Base-by-base conservation (phyloP, 495 filamentous ascomycete genomes). In the Penicillium steckii region DNA sequence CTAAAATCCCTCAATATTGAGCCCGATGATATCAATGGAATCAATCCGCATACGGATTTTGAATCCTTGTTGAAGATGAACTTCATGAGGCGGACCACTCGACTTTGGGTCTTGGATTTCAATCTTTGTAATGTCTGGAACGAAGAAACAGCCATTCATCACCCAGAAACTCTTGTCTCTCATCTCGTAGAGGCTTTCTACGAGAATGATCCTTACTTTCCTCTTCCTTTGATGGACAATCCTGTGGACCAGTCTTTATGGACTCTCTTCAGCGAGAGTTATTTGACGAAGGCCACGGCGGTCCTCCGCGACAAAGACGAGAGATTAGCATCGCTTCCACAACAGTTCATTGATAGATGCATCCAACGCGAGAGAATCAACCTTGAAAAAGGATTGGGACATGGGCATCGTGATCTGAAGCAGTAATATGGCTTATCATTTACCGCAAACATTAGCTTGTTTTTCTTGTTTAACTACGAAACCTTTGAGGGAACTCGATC, bases 121-220 rank as follows among this genome's bases (percentile, higher is more conserved):
- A 68, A 76, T 59, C 62, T 62, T 33, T 75, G 73, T 46, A 53
- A 48, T 15, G 63, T 69, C 21, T 44, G 53, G 12, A 44, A 71
- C 51, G 62, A 72, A n/a, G 35, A 37, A 8, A 30, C 41, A 2
- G 65, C 57, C 0, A 48, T 69, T 0, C 12, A 58, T 1, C 15
- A 32, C 8, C 37, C 52, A 0, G 37, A 54, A 3, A 6, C 12
- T 0, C 35, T 54, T 8, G 13, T 57, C 10, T 18, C 21, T 15
- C 59, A 68, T 13, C 68, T 67, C 7, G 63, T 66, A 0, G 42
- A 32, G 3, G 50, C 62, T 0, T 74, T 76, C 43, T 69, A 57
- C 44, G 55, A 61, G 21, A 75, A 77, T 44, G 73, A 77, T 44
- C 73, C 73, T 4, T 77, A 52, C 18, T 77, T 63, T 49, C 74